phyloP scores from a whole-genome alignment of 352 stramenopile genomes.

The Phytophthora uliginosa region DNA sequence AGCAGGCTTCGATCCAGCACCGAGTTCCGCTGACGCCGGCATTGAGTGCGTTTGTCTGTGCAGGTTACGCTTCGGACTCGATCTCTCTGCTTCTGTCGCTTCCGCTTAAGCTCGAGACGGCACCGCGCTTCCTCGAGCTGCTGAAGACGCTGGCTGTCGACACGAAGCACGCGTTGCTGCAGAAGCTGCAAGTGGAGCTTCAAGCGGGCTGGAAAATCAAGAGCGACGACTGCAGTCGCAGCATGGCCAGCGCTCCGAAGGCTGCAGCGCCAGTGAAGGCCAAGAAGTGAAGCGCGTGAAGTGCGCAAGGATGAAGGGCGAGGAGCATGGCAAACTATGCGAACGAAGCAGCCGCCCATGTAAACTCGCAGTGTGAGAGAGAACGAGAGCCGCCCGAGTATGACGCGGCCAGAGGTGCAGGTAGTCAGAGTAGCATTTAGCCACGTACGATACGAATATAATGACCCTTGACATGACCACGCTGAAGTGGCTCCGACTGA shows the following conservation, averaged over 20 bases:
- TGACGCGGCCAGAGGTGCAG: constrained; percentile 15
- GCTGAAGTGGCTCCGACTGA: constrained; percentile 9
- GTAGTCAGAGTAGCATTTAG: constrained; percentile 31
- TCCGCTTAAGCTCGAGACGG: constrained; percentile 26
- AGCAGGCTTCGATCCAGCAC: not conserved
- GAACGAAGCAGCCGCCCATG: constrained; percentile 35
- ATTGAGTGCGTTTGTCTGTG: constrained; percentile 31
- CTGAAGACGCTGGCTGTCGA: constrained; percentile 30
- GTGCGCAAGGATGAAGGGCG: constrained; percentile 21
- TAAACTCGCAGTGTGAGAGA: constrained; percentile 34
- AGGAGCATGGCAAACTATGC: constrained; percentile 28
- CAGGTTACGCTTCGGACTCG: constrained; percentile 32
- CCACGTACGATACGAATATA: constrained; percentile 38
- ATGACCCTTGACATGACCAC: constrained; percentile 24
- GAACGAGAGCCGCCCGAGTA: constrained; percentile 13
- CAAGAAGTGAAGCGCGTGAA: constrained; percentile 11
- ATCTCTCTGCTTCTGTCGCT: constrained; percentile 33
- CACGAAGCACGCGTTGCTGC: constrained; percentile 35
- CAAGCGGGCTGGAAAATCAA: constrained; percentile 21
- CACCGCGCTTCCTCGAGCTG: constrained; percentile 33
- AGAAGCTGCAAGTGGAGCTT: constrained; percentile 36
- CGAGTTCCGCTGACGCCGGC: constrained; percentile 26
- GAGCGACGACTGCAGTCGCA: constrained; percentile 18
- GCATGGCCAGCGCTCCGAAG: not conserved
- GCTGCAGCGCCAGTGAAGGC: constrained; percentile 9